Evolutionary conservation across 176 grass and related monocot genomes (phyloP).

Genomic region (Phoenix dactylifera): DNA sequence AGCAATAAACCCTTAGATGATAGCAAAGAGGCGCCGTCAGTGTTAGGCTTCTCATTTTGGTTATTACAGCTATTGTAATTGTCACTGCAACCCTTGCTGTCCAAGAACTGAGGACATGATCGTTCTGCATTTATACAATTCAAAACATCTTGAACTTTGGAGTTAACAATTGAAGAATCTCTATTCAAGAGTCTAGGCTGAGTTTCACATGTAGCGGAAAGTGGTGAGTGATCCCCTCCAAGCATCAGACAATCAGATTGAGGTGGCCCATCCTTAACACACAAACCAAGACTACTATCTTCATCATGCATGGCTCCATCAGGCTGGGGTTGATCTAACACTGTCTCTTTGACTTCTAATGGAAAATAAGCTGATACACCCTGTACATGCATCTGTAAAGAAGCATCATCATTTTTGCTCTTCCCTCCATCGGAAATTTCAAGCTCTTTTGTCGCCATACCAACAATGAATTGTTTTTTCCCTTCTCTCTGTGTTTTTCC

Average conservation of each 20-base stretch:
- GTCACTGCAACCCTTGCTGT: constrained; percentile 17
- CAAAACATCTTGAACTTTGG: constrained; percentile 31
- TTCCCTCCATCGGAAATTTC: background rate
- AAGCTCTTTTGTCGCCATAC: constrained; percentile 5
- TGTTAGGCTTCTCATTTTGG: constrained; percentile 16
- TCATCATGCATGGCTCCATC: constrained; percentile 22
- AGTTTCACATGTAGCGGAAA: constrained; percentile 16
- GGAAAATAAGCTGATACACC: background rate
- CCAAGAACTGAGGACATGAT: constrained; percentile 19
- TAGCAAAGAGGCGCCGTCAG: constrained; percentile 21
- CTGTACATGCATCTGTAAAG: constrained; percentile 1
- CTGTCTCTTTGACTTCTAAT: background rate
- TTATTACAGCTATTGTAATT: constrained; percentile 16
- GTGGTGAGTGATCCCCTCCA: constrained; percentile 11
- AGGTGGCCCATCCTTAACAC: constrained; percentile 4
- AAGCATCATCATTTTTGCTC: background rate
- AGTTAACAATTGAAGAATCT: constrained; percentile 11
- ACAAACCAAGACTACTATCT: constrained; percentile 24
- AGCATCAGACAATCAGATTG: constrained; percentile 19
- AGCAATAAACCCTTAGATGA: constrained; percentile 28
- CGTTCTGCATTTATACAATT: constrained; percentile 14
- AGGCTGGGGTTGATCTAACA: constrained; percentile 22
- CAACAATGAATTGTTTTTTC: background rate
- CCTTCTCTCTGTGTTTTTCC: constrained; percentile 11
- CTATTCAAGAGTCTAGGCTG: constrained; percentile 4